Base-by-base conservation (phyloP, 345 rosid species). In the Gossypium ekmanianum region DNA sequence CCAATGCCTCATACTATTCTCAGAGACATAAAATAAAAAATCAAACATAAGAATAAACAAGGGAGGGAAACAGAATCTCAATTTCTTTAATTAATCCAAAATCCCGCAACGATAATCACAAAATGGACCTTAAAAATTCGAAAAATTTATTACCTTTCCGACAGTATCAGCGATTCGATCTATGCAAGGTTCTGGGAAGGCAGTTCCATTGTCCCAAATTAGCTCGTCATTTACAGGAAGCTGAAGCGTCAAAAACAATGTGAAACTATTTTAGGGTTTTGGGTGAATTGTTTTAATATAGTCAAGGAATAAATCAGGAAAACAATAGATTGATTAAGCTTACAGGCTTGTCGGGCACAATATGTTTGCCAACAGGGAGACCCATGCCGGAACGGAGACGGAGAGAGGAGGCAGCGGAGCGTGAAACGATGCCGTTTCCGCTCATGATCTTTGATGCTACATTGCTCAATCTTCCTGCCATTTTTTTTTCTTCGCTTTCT, bases 101-200 rank as follows among this genome's bases (percentile, higher is more conserved):
- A 24, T 73, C 63, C 18, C 11, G 63, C 7, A 34, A 26, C 59
- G 9, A 2, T 1, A 18, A 48, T 34, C 9, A 22, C 1, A 54
- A 61, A 68, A 57, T 1, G 59, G 50, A 55, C 41, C 26, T 22
- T 11, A 14, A 11, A 66, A 48, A 26, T 18, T 14, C 7, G 61
- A 5, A 11, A 26, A 20, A 1, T 8, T 27, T 20, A 34, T 39
- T 54, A 91, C 99, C 97, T 95, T 91, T 69, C 98, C 99, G 59
- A 95, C 91, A 2, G 97, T 95, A 74, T 95, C 98, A 54, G 99
- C 99, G 66, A 95, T 95, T 47, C 99, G 96, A 88, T 95, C 99
- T 14, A 95, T 84, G 65, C 97, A 91, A 45, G 99, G 99, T 71
- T 95, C 98, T 27, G 99, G 99, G 76, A 83, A 85, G 17, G 93